A percentile compares a stretch with the other conserved stretches of the same genome.
Evolutionary conservation across 805 yeast species (phyloP).

Genomic region (Limtongia smithiae): DNA sequence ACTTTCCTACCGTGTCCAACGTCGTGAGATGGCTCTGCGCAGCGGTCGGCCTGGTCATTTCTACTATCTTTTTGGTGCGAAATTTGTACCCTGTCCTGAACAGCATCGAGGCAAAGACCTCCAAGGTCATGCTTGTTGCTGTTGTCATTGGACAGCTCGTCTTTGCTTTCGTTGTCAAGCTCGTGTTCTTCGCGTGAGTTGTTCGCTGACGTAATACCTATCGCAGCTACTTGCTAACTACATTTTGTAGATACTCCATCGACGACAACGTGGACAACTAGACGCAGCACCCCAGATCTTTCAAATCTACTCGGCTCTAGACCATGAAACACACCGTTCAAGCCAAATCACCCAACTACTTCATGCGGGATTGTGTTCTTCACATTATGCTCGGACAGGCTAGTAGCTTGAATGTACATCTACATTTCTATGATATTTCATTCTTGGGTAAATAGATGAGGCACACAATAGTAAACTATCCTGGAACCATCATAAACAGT

Average conservation of each 20-base stretch:
- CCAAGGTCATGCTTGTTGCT: slow-evolving; percentile 40
- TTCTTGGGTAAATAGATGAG: no score
- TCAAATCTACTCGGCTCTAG: no score
- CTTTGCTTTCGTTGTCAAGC: slow-evolving; percentile 62
- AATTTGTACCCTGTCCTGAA: slow-evolving; percentile 42
- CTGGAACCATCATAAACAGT: no score
- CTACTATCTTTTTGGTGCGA: slow-evolving; percentile 54
- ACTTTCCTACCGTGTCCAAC: slow-evolving; percentile 41
- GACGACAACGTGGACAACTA: slow-evolving; percentile 11
- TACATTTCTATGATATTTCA: no score
- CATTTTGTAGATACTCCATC: slow-evolving; percentile 9
- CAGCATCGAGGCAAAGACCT: slow-evolving; percentile 41
- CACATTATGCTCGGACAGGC: no score
- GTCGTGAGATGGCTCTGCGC: slow-evolving; percentile 63
- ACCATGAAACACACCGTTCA: no score
- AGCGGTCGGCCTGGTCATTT: slow-evolving; percentile 54
- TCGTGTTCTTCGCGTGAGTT: slow-evolving; percentile 52
- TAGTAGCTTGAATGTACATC: no score
- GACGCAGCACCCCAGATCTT: no score
- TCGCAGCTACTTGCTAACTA: not conserved
- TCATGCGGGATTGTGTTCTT: no score
- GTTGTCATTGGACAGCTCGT: slow-evolving; percentile 50
- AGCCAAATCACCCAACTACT: no score
- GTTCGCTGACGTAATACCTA: not conserved
- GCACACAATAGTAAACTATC: no score